Base-by-base conservation (phyloP, 257 asterid species). In the Solanum dulcamara region DNA sequence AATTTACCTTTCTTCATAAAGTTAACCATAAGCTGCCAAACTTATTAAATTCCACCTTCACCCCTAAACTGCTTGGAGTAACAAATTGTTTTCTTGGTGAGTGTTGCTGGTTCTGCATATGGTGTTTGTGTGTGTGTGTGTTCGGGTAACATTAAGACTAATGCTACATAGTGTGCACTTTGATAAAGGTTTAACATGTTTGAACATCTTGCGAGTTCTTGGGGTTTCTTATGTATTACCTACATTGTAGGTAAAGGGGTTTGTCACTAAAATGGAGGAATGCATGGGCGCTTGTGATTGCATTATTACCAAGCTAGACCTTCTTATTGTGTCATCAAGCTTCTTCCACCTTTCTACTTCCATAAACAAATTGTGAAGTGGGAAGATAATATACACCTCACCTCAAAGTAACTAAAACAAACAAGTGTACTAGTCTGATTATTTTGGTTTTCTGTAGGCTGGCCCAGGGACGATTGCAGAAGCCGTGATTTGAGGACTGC, bases 391-490 rank as follows among this genome's bases (percentile, higher is more conserved):
- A 42, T 9, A 10, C 4, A 3, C 18, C 68, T 37, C 48, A 38
- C 82, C 28, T 13, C n/a, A 12, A 72, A 40, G 28, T 10, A 66
- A 50, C 44, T 2, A 22, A 77, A 68, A 1, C 7, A 80, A 51
- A 70, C 20, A 71, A 24, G 59, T 17, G 22, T 57, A 37, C 57
- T 50, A 46, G 5, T 13, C 28, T 28, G 51, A 9, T 14, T 44
- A 40, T 60, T 82, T 35, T 84, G 80, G 64, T 79, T 75, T 64
- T 84, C 30, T 87, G 59, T 90, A 96, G 98, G 99, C 99, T 86
- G 99, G 99, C 37, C 98, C 98, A 2, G 99, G 99, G 84, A 96
- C 99, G 84, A 96, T 95, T 40, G 98, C 98, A 2, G 99, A 96
- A 88, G 93, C 97, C 81, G 92, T 93, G 93, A 93, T 94, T 79